phyloP scores from a whole-genome alignment of 495 filamentous ascomycete species.

The Penicillium ucsense region DNA sequence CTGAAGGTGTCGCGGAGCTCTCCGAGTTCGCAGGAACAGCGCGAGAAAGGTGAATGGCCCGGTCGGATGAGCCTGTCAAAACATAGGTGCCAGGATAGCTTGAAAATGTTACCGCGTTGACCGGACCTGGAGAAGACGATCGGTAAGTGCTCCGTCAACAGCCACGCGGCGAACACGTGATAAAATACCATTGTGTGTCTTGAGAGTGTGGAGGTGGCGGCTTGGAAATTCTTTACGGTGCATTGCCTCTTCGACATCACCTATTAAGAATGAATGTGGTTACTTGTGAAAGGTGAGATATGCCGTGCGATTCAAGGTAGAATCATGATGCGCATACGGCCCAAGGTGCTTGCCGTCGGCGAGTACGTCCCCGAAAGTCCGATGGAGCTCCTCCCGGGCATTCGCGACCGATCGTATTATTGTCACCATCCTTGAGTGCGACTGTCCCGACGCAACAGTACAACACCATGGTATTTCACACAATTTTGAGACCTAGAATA shows the following conservation, averaged over 20 bases:
- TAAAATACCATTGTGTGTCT: slow-evolving; percentile 35
- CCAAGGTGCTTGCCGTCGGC: too few species aligned
- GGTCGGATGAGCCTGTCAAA: slow-evolving; percentile 80
- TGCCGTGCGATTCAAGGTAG: too few species aligned
- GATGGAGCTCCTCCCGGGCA: too few species aligned
- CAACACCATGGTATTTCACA: not conserved
- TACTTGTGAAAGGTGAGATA: too few species aligned
- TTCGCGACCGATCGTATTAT: too few species aligned
- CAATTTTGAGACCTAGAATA: not conserved
- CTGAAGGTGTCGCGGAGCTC: slow-evolving; percentile 18
- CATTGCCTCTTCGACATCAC: slow-evolving; percentile 16
- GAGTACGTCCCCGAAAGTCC: too few species aligned
- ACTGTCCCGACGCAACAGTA: too few species aligned
- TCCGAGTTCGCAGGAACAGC: slow-evolving; percentile 37
- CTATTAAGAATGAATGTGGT: too few species aligned
- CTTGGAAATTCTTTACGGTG: slow-evolving; percentile 24
- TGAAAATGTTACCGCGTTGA: slow-evolving; percentile 35
- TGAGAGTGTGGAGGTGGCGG: slow-evolving; percentile 31
- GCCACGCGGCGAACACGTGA: not conserved
- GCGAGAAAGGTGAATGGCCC: slow-evolving; percentile 74
- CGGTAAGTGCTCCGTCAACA: not conserved
- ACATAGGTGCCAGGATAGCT: slow-evolving; percentile 41
- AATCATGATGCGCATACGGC: too few species aligned
- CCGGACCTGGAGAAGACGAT: slow-evolving; percentile 19
- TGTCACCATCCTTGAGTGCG: too few species aligned